These are phyloP conservation scores for Colletotrichum eremochloae DNA, from an alignment of 2,329 filamentous ascomycete genomes.

Conservation along the genomic window DNA sequence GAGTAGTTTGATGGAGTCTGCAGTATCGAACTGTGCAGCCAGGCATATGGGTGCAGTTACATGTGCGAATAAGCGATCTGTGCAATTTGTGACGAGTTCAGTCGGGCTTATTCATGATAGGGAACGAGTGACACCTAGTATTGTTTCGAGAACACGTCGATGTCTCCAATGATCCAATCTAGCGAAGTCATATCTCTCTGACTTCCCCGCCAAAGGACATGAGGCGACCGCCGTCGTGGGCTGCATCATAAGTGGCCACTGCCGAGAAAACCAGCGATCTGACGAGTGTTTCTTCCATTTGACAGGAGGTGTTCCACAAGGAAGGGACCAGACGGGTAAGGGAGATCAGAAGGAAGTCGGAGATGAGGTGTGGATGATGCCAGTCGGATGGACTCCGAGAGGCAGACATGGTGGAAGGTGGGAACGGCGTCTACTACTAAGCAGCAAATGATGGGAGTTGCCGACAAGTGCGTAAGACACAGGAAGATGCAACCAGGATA, in stretches of 20 bases:
- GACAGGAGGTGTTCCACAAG: conserved; percentile 30
- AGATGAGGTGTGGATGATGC: conserved; percentile 13
- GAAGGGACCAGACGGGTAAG: conserved; percentile 23
- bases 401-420: conserved; percentile 5
- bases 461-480: background rate
- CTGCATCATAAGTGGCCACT: background rate
- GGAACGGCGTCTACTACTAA: background rate
- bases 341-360: conserved; percentile 25
- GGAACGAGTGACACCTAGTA: conserved; percentile 14
- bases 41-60: conserved; percentile 26
- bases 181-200: no score
- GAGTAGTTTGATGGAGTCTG: conserved; percentile 17
- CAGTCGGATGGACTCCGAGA: conserved; percentile 23
- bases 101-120: conserved; percentile 11
- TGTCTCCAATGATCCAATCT: background rate
- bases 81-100: conserved; percentile 22
- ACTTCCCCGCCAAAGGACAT: background rate
- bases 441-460: conserved; percentile 10
- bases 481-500: conserved; percentile 2
- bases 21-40: conserved; percentile 15
- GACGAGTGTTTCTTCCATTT: conserved; percentile 28
- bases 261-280: conserved; percentile 21
- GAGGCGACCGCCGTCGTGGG: background rate
- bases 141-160: conserved; percentile 31
- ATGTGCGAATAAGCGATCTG: conserved; percentile 37